Conservation (phyloP, 768 basidiomycete genomes). For the Boletus reticulatus region DNA sequence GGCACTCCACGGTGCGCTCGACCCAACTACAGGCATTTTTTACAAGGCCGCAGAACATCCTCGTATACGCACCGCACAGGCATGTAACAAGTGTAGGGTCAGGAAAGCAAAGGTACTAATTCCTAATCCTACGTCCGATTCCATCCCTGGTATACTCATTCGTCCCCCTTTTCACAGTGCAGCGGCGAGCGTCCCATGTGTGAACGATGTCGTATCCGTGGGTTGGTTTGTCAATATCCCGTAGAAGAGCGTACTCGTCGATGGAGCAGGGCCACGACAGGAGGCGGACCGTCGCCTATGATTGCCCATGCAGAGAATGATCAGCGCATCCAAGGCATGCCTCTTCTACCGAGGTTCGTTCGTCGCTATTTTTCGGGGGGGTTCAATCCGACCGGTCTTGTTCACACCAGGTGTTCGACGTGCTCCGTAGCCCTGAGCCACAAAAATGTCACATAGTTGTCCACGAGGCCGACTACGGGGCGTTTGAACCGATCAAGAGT, state of each 20-base stretch:
- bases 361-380: no score
- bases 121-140: not conserved
- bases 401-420: not conserved
- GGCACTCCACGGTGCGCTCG: conserved; percentile 59
- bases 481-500: not conserved
- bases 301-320: not conserved
- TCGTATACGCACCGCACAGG: conserved; percentile 67
- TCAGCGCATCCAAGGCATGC: not conserved
- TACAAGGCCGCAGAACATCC: conserved; percentile 62
- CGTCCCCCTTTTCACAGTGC: conserved; percentile 41
- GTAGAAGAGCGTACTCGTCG: conserved; percentile 43
- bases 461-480: no score
- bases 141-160: not conserved
- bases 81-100: conserved; percentile 71
- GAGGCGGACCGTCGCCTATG: no score
- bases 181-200: conserved; percentile 70
- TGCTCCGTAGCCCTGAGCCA: not conserved
- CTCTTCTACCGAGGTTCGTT: not conserved
- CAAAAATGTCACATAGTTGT: not conserved
- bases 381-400: not conserved
- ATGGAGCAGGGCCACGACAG: no score
- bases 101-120: conserved; percentile 60
- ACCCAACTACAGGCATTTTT: no score
- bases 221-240: conserved; percentile 63
- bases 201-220: conserved; percentile 58